Evolutionary conservation across 306 rosid genomes (phyloP).

Genomic region (Lathyrus tuberosus): DNA sequence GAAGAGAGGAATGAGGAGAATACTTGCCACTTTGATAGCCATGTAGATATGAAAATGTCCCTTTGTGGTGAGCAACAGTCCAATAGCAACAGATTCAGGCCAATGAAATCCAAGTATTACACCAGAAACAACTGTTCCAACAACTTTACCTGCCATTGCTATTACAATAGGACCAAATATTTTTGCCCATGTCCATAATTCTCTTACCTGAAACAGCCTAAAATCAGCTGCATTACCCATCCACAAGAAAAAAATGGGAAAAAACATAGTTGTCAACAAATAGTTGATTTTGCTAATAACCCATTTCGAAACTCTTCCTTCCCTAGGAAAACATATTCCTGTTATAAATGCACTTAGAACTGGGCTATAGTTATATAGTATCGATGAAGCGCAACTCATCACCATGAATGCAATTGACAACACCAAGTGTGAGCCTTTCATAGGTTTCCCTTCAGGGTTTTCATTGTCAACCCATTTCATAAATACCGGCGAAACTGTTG

Average conservation of each 20-base stretch:
- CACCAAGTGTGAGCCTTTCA: conserved; percentile 87
- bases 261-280: conserved; percentile 60
- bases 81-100: conserved; percentile 88
- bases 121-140: conserved; percentile 70
- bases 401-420: conserved; percentile 82
- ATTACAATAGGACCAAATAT: conserved; percentile 48
- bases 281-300: conserved; percentile 72
- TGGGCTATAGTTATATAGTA: conserved; percentile 63
- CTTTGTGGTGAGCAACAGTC: conserved; percentile 78
- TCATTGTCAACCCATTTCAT: conserved; percentile 91
- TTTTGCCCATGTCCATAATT: conserved; percentile 56
- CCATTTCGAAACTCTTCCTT: conserved; percentile 91
- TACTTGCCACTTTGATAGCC: conserved; percentile 74
- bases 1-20: conserved; percentile 28
- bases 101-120: conserved; percentile 71
- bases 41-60: conserved; percentile 91
- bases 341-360: conserved; percentile 83
- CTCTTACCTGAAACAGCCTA: conserved; percentile 39
- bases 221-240: conserved; percentile 77
- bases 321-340: conserved; percentile 77
- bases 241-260: conserved; percentile 92
- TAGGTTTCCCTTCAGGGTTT: conserved; percentile 87
- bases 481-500: conserved; percentile 63
- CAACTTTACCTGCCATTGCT: conserved; percentile 60
- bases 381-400: conserved; percentile 59